Evolutionary conservation across 345 rosid genomes (phyloP).

Genomic region (Gossypioides kirkii): DNA sequence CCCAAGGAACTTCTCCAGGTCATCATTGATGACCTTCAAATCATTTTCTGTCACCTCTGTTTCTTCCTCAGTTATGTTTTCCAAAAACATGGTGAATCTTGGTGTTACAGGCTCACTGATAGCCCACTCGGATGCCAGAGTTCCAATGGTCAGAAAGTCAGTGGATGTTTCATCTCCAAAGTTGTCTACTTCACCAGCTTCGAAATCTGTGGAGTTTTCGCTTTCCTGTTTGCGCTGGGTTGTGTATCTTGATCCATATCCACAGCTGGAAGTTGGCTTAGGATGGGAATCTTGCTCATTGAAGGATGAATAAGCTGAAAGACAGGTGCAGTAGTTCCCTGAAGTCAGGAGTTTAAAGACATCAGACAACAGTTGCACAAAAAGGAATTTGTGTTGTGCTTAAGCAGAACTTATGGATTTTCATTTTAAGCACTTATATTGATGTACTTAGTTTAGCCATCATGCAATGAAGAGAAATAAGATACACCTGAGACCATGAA

Average conservation of each 20-base stretch:
- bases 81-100: conserved; percentile 50
- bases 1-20: conserved; percentile 74
- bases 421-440: neutral
- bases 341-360: conserved; percentile 27
- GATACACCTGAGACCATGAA: neutral
- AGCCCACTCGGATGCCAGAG: conserved; percentile 58
- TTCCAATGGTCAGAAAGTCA: conserved; percentile 87
- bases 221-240: conserved; percentile 33
- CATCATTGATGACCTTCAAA: conserved; percentile 53
- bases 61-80: conserved; percentile 34
- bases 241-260: conserved; percentile 28
- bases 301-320: conserved; percentile 42
- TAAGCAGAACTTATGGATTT: neutral
- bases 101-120: conserved; percentile 62
- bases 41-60: conserved; percentile 57
- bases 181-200: conserved; percentile 23
- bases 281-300: conserved; percentile 41
- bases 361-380: conserved; percentile 3
- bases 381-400: neutral
- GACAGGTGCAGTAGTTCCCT: conserved; percentile 56
- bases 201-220: conserved; percentile 33
- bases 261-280: conserved; percentile 37
- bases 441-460: neutral
- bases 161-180: conserved; percentile 31
- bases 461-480: neutral